Evolutionary conservation across 108 stramenopile genomes (phyloP), one percentile per base, ranked within the genome.

Genomic region (Discostella pseudostelligera): DNA sequence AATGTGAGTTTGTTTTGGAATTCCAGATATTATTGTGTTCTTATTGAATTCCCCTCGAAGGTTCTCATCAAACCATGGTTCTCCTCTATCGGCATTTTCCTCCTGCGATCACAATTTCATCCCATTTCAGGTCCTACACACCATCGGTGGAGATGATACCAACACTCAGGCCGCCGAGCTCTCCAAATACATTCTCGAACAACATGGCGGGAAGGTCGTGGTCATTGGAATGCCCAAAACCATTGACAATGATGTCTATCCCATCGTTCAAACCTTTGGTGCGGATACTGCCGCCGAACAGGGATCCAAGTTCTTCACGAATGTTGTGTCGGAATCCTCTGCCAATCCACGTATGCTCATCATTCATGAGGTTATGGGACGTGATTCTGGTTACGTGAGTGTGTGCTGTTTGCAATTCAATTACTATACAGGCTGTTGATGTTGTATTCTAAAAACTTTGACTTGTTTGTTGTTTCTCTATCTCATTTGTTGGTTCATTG

Each of bases 341-440:
- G 89, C 91, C 57, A 92, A 87, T 53, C 94, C 94, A 8, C 89
- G 94, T 74, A 95, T 95, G 94, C 84, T 95, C 65, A 88, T 95
- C 74, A 79, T 95, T 56, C 94, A 95, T 64, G 94, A 95, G 76
- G 81, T 81, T 72, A 95, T 95, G 94, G 94, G 94, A 40, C 89
- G 94, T 42, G 90, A 95, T 49, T 90, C 78, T 29, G 93, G 93
- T 50, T 95, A 83, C n/a, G n/a, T n/a, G n/a, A n/a, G n/a, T n/a
- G n/a, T n/a, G n/a, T n/a, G n/a, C n/a, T n/a, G n/a, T n/a, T n/a
- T n/a, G n/a, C n/a, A n/a, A n/a, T n/a, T n/a, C n/a, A n/a, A n/a
- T n/a, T n/a, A n/a, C n/a, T n/a, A n/a, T n/a, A n/a, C n/a, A n/a
- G n/a, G n/a, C n/a, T n/a, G n/a, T n/a, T n/a, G n/a, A n/a, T n/a